phyloP scores from a whole-genome alignment of 139 green algal genomes.

The Pleodorina starrii region DNA sequence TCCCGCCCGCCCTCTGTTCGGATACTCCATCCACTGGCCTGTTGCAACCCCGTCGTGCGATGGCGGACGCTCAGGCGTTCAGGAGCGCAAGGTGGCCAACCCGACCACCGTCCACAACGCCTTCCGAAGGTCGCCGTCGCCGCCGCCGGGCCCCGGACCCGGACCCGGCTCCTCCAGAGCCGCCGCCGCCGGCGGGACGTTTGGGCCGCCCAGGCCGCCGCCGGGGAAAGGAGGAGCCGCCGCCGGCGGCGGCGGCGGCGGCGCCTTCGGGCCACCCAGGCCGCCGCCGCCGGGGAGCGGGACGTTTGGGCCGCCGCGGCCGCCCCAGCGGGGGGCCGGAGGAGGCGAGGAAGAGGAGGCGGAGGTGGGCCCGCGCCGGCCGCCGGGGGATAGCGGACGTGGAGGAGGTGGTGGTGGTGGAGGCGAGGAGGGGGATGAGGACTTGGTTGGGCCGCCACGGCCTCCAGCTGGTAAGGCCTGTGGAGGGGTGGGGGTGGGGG shows the following conservation, averaged over 20 bases:
- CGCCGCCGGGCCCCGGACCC: too few species aligned
- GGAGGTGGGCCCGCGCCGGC: slow-evolving; percentile 42
- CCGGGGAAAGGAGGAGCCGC: too few species aligned
- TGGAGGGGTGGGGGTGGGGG: background rate
- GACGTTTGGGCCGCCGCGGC: background rate
- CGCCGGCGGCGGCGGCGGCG: background rate
- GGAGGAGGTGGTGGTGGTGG: slow-evolving; percentile 1
- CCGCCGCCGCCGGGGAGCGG: too few species aligned
- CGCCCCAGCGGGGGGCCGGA: background rate
- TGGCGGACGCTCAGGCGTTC: background rate
- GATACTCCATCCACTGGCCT: too few species aligned
- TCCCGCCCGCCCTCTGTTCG: too few species aligned
- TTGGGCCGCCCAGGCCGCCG: too few species aligned
- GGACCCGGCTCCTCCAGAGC: too few species aligned
- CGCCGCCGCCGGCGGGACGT: too few species aligned
- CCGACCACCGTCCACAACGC: slow-evolving; percentile 49
- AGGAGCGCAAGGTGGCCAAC: slow-evolving; percentile 9
- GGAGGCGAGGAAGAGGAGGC: slow-evolving; percentile 6
- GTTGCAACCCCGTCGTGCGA: too few species aligned
- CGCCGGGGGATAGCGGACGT: slow-evolving; percentile 1
- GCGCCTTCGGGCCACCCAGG: too few species aligned
- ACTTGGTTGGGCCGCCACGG: slow-evolving; percentile 38
- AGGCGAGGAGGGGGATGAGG: slow-evolving; percentile 15
- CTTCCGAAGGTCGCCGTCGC: too few species aligned
- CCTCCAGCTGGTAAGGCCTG: slow-evolving; percentile 4